Percentiles rank a stretch among this genome's conserved stretches.
Conservation (phyloP, 441 rosid genomes). For the Gossypium davidsonii region DNA sequence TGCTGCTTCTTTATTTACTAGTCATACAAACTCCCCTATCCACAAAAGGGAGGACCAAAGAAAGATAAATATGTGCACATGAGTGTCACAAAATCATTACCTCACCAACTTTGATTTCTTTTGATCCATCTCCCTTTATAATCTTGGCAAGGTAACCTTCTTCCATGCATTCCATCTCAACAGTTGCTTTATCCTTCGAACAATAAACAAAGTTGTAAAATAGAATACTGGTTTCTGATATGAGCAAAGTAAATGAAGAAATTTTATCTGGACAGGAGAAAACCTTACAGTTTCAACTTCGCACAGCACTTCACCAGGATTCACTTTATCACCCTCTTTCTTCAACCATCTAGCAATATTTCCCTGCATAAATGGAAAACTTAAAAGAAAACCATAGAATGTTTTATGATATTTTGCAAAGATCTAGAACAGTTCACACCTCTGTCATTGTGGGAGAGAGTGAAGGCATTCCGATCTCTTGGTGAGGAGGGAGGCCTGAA, state of each 20-base stretch:
- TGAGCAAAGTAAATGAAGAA: not conserved
- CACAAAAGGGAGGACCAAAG: not conserved
- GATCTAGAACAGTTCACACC: conserved; percentile 37
- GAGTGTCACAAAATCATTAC: conserved; percentile 33
- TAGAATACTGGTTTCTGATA: not conserved
- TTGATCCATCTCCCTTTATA: conserved; percentile 73
- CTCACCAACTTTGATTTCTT: conserved; percentile 93
- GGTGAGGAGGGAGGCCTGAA: conserved; percentile 90
- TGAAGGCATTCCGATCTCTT: conserved; percentile 98
- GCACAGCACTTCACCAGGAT: conserved; percentile 93
- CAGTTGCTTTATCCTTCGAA: conserved; percentile 85
- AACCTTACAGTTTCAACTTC: conserved; percentile 94
- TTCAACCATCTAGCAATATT: conserved; percentile 94
- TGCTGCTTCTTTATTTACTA: not conserved
- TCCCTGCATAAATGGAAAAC: conserved; percentile 48
- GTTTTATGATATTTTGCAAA: conserved; percentile 7
- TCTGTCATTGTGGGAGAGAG: conserved; percentile 97
- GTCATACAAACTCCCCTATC: not conserved
- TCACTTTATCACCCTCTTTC: conserved; percentile 90
- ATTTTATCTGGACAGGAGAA: conserved; percentile 3
- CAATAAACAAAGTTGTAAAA: not conserved
- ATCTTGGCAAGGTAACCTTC: conserved; percentile 96
- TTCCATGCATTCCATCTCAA: conserved; percentile 99
- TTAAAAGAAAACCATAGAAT: conserved; percentile 12
- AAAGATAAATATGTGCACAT: conserved; percentile 5